A percentile compares a stretch with the other conserved stretches of the same genome.
These are phyloP conservation scores for Claviceps pusilla DNA, from an alignment of 2,329 filamentous ascomycete genomes.

Conservation along the genomic window DNA sequence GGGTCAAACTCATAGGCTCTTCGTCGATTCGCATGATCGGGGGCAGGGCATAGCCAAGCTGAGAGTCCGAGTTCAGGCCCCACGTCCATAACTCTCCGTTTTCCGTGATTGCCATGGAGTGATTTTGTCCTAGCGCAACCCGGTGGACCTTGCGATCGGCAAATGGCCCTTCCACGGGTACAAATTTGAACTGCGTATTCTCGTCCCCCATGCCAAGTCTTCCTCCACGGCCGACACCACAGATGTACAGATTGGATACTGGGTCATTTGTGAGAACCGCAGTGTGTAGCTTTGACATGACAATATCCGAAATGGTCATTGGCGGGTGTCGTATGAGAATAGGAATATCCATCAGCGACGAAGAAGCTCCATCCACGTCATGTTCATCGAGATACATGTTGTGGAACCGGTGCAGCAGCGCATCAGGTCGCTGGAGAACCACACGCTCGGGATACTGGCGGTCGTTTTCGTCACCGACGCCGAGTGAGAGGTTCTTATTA, in stretches of 20 bases:
- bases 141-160: slow-evolving; percentile 57
- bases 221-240: slow-evolving; percentile 80
- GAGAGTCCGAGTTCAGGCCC: slow-evolving; percentile 75
- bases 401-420: slow-evolving; percentile 60
- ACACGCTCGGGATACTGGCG: slow-evolving; percentile 85
- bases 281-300: slow-evolving; percentile 82
- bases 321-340: slow-evolving; percentile 56
- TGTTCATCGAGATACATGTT: slow-evolving; percentile 45
- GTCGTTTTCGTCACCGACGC: slow-evolving; percentile 90
- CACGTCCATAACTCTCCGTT: slow-evolving; percentile 87
- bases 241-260: slow-evolving; percentile 81
- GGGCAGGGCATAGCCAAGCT: slow-evolving; percentile 73
- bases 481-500: slow-evolving; percentile 86
- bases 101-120: slow-evolving; percentile 72
- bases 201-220: slow-evolving; percentile 82
- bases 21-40: slow-evolving; percentile 54
- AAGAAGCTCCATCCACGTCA: slow-evolving; percentile 17
- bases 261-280: slow-evolving; percentile 78
- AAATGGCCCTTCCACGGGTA: slow-evolving; percentile 64
- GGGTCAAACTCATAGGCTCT: slow-evolving; percentile 65
- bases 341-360: slow-evolving; percentile 44
- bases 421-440: slow-evolving; percentile 57
- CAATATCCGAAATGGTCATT: slow-evolving; percentile 63
- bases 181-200: slow-evolving; percentile 73
- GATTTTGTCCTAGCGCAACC: slow-evolving; percentile 82